Evolutionary conservation across 495 filamentous ascomycete species (phyloP).

Genomic region (Tuber borchii): DNA sequence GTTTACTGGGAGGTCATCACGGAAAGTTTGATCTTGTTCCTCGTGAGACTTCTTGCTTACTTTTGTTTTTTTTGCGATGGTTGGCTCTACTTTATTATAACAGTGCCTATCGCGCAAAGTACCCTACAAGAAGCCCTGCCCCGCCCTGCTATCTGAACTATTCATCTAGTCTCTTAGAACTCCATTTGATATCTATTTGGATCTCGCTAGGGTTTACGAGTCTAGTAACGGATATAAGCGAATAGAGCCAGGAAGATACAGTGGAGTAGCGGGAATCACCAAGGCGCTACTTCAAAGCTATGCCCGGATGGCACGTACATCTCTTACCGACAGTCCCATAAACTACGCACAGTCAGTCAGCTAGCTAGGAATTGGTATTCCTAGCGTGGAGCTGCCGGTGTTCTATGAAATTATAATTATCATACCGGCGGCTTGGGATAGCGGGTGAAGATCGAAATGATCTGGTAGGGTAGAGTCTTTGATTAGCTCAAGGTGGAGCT

Average conservation of each 20-base stretch:
- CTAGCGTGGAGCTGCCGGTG: background rate
- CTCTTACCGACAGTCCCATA: slow-evolving; percentile 24
- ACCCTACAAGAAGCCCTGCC: background rate
- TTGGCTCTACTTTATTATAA: background rate
- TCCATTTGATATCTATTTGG: slow-evolving; percentile 39
- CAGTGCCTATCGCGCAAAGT: background rate
- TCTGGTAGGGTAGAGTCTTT: slow-evolving; percentile 17
- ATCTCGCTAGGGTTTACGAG: slow-evolving; percentile 39
- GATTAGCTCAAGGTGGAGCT: slow-evolving; percentile 23
- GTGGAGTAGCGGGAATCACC: slow-evolving; percentile 38
- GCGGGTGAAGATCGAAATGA: slow-evolving; percentile 19
- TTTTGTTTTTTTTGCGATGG: background rate
- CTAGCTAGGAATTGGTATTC: background rate
- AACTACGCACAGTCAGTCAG: background rate
- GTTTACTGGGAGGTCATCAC: background rate
- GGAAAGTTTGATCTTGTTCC: background rate
- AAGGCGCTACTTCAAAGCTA: slow-evolving; percentile 42
- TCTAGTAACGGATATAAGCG: slow-evolving; percentile 32
- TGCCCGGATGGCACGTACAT: slow-evolving; percentile 29
- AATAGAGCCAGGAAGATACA: slow-evolving; percentile 29
- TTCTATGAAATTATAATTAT: background rate
- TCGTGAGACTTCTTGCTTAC: background rate
- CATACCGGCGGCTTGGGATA: slow-evolving; percentile 42
- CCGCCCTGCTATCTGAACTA: background rate
- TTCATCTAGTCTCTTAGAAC: slow-evolving; percentile 21